Evolutionary conservation across 2,329 filamentous ascomycete genomes (phyloP).

Genomic region (Byssochlamys sp.): DNA sequence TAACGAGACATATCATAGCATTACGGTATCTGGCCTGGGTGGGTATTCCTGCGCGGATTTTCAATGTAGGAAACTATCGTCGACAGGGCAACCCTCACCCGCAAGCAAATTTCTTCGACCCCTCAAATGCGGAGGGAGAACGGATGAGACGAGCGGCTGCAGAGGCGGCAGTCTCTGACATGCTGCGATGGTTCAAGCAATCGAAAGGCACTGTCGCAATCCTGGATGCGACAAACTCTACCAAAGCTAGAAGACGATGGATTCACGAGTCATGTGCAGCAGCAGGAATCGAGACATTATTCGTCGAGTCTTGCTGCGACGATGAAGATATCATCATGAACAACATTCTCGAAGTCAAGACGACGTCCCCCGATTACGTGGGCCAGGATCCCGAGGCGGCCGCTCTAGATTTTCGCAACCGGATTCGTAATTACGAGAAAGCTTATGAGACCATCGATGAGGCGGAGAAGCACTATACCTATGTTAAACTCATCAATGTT

Average conservation of each 20-base stretch:
- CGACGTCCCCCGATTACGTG: conserved; percentile 85
- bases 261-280: conserved; percentile 69
- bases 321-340: conserved; percentile 93
- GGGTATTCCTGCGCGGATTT: conserved; percentile 83
- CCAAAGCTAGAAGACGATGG: conserved; percentile 80
- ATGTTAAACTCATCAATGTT: conserved; percentile 94
- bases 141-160: conserved; percentile 77
- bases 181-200: conserved; percentile 81
- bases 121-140: conserved; percentile 79
- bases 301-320: conserved; percentile 94
- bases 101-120: conserved; percentile 90
- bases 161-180: conserved; percentile 82
- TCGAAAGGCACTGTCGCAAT: conserved; percentile 78
- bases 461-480: conserved; percentile 79
- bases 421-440: conserved; percentile 94
- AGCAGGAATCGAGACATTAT: conserved; percentile 78
- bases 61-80: conserved; percentile 95
- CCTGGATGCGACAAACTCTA: conserved; percentile 92
- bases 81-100: conserved; percentile 83
- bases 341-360: conserved; percentile 96
- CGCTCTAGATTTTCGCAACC: conserved; percentile 81
- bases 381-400: conserved; percentile 89
- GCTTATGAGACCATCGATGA: conserved; percentile 89
- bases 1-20: conserved; percentile 43
- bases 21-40: conserved; percentile 95